A percentile compares a stretch with the other conserved stretches of the same genome.
phyloP scores from a whole-genome alignment of 768 basidiomycete genomes.

The Lactarius psammicola region DNA sequence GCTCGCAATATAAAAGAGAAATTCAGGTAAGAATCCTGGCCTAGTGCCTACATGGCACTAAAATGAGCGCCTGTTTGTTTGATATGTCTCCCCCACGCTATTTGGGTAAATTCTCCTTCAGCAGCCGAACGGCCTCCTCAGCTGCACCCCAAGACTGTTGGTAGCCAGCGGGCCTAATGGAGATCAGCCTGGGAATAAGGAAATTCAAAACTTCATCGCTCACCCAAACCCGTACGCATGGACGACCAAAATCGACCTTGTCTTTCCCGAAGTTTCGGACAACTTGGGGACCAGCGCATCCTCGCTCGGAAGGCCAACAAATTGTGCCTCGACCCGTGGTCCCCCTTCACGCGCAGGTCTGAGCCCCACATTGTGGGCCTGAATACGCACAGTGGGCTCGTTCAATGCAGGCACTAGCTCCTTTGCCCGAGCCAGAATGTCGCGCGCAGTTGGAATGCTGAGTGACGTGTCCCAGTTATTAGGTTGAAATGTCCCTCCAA shows the following conservation, averaged over 20 bases:
- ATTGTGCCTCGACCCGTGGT: slow-evolving; percentile 53
- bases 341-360: slow-evolving; percentile 57
- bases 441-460: slow-evolving; percentile 40
- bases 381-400: slow-evolving; percentile 41
- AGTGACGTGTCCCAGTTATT: slow-evolving; percentile 53
- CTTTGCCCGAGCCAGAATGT: slow-evolving; percentile 49
- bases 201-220: slow-evolving; percentile 30
- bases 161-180: slow-evolving; percentile 33
- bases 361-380: slow-evolving; percentile 57
- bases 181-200: slow-evolving; percentile 2
- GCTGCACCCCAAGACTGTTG: slow-evolving; percentile 36
- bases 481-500: slow-evolving; percentile 57
- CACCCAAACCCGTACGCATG: slow-evolving; percentile 65
- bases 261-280: slow-evolving; percentile 28
- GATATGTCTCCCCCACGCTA: background rate
- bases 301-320: slow-evolving; percentile 38
- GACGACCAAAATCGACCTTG: slow-evolving; percentile 40
- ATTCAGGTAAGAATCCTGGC: background rate
- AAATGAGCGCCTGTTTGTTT: background rate
- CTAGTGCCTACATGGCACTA: background rate
- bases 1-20: background rate
- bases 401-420: slow-evolving; percentile 39
- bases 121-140: slow-evolving; percentile 29
- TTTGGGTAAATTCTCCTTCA: slow-evolving; percentile 25
- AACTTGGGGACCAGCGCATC: slow-evolving; percentile 28